Evolutionary conservation across 768 basidiomycete genomes (phyloP).

Genomic region (Calvatia gigantea): DNA sequence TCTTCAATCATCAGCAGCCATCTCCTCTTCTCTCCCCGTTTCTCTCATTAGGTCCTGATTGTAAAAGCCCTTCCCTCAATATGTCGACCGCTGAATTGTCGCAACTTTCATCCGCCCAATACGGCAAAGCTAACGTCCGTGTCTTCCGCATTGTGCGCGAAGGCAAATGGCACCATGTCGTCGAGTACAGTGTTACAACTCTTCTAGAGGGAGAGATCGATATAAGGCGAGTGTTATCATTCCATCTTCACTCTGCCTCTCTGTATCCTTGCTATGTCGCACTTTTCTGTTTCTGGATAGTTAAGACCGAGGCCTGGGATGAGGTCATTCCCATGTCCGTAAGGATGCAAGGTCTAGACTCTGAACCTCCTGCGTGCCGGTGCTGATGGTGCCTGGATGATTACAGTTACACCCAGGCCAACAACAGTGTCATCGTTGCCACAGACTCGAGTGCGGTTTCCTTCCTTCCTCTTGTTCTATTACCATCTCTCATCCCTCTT

Average conservation of each 20-base stretch:
- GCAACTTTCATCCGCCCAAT: slow-evolving; percentile 49
- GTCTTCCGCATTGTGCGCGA: slow-evolving; percentile 83
- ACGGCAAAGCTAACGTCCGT: slow-evolving; percentile 88
- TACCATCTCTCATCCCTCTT: neutral
- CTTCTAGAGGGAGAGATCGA: slow-evolving; percentile 83
- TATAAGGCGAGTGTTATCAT: slow-evolving; percentile 46
- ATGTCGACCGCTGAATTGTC: slow-evolving; percentile 15
- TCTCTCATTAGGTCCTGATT: too few species aligned
- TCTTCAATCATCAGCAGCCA: too few species aligned
- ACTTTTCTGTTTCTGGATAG: neutral
- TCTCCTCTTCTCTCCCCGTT: too few species aligned
- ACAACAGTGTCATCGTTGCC: slow-evolving; percentile 85
- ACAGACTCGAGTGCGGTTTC: slow-evolving; percentile 79
- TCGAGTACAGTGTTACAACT: slow-evolving; percentile 80
- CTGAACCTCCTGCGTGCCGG: neutral
- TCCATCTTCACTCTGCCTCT: neutral
- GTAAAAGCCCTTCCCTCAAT: too few species aligned
- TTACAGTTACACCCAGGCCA: slow-evolving; percentile 77
- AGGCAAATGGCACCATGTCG: slow-evolving; percentile 63
- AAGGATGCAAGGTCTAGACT: slow-evolving; percentile 4
- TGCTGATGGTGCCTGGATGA: neutral
- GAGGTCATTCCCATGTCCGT: neutral
- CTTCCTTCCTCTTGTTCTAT: neutral
- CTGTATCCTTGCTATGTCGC: neutral
- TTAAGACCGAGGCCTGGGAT: slow-evolving; percentile 4